Evolutionary conservation across 139 green algal species (phyloP), one percentile per base, ranked within the genome.

Genomic region (Bryopsis sp.): DNA sequence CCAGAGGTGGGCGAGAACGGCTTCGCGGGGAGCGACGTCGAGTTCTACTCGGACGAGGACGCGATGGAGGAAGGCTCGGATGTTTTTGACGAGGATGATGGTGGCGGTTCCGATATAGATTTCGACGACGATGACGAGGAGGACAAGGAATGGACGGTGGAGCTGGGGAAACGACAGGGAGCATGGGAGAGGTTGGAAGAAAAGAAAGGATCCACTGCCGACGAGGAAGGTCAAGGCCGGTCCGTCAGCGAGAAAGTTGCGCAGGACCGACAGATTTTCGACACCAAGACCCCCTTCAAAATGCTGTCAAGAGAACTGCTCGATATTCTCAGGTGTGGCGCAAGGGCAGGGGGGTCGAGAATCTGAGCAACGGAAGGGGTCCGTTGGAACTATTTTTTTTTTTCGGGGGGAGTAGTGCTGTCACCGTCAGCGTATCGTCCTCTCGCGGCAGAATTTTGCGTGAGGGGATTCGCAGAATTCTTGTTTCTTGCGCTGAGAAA

Each of bases 251-350:
- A 72, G 63, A 72, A 58, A 0, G 28, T 58, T 33, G 63, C 71
- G 24, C n/a, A 47, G 32, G 63, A 29, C 28, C 31, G 60, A 48
- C 71, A 72, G 48, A 65, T 72, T 22, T 76, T 72, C 34, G 54
- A 66, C 47, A 65, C 62, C 1, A 62, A 72, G 48, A 75, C 83
- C 48, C 77, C 73, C 0, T 90, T 87, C 73, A 38, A 73, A 28
- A 80, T 86, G 71, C 75, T 88, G 58, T 77, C 64, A 29, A 81
- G 76, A 28, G 84, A 90, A 78, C 83, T 92, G 66, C 71, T 81
- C 39, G 78, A 72, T 68, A 79, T 88, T 58, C 75, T 85, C 31
- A 66, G 43, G 61, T 26, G 64, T 3, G 68, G 78, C 62, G 54
- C 38, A 68, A 36, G 66, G 39, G 43, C 4, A 64, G 46, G 46